Evolutionary conservation across 202 grass and related monocot species (phyloP), one percentile per base, ranked within the genome.

Genomic region (Setaria italica): DNA sequence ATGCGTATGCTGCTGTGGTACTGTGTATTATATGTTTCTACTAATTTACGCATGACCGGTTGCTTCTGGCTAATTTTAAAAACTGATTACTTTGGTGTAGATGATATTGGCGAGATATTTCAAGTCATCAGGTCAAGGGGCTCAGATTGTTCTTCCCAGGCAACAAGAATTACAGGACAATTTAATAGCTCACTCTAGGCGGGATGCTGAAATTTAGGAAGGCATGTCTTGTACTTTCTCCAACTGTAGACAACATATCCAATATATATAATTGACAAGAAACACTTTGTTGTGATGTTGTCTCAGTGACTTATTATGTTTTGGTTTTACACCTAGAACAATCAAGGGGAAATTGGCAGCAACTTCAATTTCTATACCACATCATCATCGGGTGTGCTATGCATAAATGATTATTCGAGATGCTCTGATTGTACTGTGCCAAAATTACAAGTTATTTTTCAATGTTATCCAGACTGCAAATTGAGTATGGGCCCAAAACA

Each of bases 91-190:
- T 71, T 50, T 47, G n/a, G 56, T 86, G 37, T 49, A 98, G 95
- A 98, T 98, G 84, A 86, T 98, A 51, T 70, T 98, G 56, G 90
- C 89, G 87, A 94, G 93, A 87, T 92, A 95, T 55, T 95, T 98
- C 84, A 87, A 48, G 1, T 89, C 88, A 58, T 88, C 84, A 11
- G 93, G 95, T 86, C 67, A 74, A 82, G 88, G 46, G 25, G 88
- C 89, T 82, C 89, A 91, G 78, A 87, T 95, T 66, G 90, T 95
- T 80, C 91, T 98, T 81, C 95, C 93, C 30, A 95, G 80, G n/a
- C 89, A 92, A 81, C 45, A 51, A 62, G 88, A 95, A 68, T 70
- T 95, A 15, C 85, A 89, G 39, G 71, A 89, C 34, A 98, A 92
- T 62, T 64, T 98, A 70, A 67, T 55, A 49, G 33, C 29, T 42